These are phyloP conservation scores for Hymenoscyphus infarciens DNA, from an alignment of 2,329 filamentous ascomycete species.

Conservation along the genomic window DNA sequence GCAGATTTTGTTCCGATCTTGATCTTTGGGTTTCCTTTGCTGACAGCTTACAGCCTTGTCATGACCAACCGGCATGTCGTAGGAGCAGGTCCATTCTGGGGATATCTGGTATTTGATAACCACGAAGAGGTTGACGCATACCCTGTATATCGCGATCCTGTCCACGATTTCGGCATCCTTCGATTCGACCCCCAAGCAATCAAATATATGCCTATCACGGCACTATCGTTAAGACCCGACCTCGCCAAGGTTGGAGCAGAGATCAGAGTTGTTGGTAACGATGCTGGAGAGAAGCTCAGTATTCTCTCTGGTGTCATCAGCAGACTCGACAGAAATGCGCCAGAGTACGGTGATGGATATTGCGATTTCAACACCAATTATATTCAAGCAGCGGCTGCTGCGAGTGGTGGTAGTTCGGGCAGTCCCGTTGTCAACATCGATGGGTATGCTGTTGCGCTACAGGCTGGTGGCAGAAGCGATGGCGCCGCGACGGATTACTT, in stretches of 20 bases:
- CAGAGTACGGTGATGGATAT: conserved; percentile 96
- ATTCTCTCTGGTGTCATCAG: conserved; percentile 97
- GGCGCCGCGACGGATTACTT: conserved; percentile 98
- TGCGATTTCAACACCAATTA: conserved; percentile 96
- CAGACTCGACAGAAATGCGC: conserved; percentile 90
- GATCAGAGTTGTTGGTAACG: conserved; percentile 96
- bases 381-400: conserved; percentile 95
- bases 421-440: conserved; percentile 96
- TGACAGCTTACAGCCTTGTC: conserved; percentile 57
- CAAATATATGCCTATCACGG: conserved; percentile 91
- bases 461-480: conserved; percentile 90
- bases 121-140: conserved; percentile 95
- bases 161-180: conserved; percentile 97
- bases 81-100: conserved; percentile 93
- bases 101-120: conserved; percentile 97
- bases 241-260: conserved; percentile 87
- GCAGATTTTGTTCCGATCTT: background rate
- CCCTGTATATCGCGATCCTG: conserved; percentile 94
- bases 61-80: conserved; percentile 91
- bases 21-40: conserved; percentile 11
- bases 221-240: conserved; percentile 78
- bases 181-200: conserved; percentile 94
- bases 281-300: conserved; percentile 96
- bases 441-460: conserved; percentile 84
- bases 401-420: conserved; percentile 95